These are phyloP conservation scores for Symbiotaphrina buchneri DNA, from an alignment of 495 filamentous ascomycete genomes.

Conservation along the genomic window DNA sequence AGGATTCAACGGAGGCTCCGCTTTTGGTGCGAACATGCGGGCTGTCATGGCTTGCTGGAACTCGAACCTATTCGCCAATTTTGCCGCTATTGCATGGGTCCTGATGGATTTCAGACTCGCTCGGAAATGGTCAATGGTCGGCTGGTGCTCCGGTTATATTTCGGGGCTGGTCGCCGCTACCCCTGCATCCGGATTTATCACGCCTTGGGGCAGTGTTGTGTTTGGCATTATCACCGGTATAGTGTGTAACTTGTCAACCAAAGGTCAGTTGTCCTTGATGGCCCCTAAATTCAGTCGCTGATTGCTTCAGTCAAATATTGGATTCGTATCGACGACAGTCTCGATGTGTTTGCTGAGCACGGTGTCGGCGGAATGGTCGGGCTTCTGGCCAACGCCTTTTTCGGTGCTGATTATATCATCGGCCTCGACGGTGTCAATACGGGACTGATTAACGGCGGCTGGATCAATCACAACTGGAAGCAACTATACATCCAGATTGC, in stretches of 20 bases:
- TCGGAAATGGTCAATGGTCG: conserved; percentile 97
- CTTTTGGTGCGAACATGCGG: conserved; percentile 92
- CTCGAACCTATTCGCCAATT: conserved; percentile 76
- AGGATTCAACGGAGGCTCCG: conserved; percentile 92
- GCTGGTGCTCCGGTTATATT: conserved; percentile 91
- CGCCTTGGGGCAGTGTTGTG: conserved; percentile 73
- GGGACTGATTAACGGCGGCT: conserved; percentile 48
- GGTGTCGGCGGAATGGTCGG: conserved; percentile 85
- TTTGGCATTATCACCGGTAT: conserved; percentile 70
- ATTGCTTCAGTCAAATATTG: conserved; percentile 61
- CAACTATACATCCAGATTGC: conserved; percentile 86
- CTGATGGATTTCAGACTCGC: conserved; percentile 87
- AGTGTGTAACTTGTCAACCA: conserved; percentile 84
- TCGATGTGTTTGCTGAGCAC: conserved; percentile 98
- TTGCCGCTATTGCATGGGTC: conserved; percentile 73
- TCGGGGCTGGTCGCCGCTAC: conserved; percentile 79
- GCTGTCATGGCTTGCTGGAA: conserved; percentile 97
- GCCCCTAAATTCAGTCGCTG: conserved; percentile 10
- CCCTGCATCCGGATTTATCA: conserved; percentile 70
- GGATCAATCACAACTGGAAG: conserved; percentile 69
- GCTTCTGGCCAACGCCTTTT: conserved; percentile 79
- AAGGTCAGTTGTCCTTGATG: conserved; percentile 30
- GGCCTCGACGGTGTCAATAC: conserved; percentile 86
- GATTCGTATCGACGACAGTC: conserved; percentile 81
- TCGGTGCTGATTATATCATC: conserved; percentile 74